Conservation (phyloP, 805 yeast genomes). For the Torulaspora maleeae region DNA sequence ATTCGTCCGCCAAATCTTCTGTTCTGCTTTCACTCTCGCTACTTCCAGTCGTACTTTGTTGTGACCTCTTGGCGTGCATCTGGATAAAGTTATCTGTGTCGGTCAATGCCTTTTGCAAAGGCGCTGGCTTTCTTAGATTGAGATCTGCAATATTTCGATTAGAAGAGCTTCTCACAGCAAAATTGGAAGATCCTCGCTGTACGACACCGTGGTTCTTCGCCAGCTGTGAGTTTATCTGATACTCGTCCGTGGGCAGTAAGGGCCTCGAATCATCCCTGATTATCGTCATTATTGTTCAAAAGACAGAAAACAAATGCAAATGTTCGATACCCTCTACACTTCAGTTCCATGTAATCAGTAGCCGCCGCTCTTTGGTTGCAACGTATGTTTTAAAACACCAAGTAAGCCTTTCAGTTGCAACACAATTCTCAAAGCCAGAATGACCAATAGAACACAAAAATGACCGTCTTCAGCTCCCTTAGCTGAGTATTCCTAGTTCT, state of each 20-base stretch:
- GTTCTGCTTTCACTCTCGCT: not conserved
- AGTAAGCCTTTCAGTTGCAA: not conserved
- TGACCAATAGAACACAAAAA: not conserved
- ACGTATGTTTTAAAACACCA: not conserved
- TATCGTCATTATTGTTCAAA: conserved; percentile 10
- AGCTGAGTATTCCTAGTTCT: not conserved
- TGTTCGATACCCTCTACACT: not conserved
- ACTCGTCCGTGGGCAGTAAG: conserved; percentile 30
- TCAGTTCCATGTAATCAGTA: conserved; percentile 1
- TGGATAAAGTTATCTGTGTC: conserved; percentile 33
- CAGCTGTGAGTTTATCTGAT: conserved; percentile 15
- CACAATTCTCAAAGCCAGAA: not conserved
- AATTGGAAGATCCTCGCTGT: conserved; percentile 2
- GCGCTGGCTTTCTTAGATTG: conserved; percentile 8
- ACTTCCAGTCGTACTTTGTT: not conserved
- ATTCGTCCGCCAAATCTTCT: not conserved
- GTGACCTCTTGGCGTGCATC: conserved; percentile 12
- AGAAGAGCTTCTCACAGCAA: conserved; percentile 21
- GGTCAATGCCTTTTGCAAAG: conserved; percentile 31
- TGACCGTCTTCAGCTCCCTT: not conserved
- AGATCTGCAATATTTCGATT: conserved; percentile 23
- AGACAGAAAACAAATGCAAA: not conserved
- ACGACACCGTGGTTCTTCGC: conserved; percentile 8
- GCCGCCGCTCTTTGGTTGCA: conserved; percentile 2
- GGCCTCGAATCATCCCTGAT: conserved; percentile 22